Evolutionary conservation across 495 filamentous ascomycete genomes (phyloP).

Genomic region (Parmelia sp.): DNA sequence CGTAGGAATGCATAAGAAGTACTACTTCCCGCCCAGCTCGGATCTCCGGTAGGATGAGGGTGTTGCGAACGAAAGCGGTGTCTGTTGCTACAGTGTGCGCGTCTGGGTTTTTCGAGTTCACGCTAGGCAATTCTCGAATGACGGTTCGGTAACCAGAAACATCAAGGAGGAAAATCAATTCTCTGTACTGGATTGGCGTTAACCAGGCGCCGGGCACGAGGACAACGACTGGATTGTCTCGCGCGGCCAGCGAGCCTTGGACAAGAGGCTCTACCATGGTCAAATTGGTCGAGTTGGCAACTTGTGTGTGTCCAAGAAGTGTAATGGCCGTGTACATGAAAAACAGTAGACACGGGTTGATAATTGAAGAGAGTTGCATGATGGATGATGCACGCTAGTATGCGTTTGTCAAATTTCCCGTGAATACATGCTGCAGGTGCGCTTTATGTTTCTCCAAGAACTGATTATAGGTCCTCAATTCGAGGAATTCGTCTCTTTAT

Average conservation of each 20-base stretch:
- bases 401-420: neutral
- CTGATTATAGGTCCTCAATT: neutral
- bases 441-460: neutral
- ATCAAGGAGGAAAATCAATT: slow-evolving; percentile 34
- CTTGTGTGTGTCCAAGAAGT: neutral
- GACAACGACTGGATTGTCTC: slow-evolving; percentile 28
- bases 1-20: slow-evolving; percentile 34
- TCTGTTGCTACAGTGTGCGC: slow-evolving; percentile 14
- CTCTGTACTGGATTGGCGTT: slow-evolving; percentile 30
- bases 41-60: slow-evolving; percentile 12
- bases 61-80: slow-evolving; percentile 8
- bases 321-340: neutral
- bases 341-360: neutral
- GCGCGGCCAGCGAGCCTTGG: neutral
- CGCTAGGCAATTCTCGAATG: slow-evolving; percentile 35
- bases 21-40: slow-evolving; percentile 29
- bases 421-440: neutral
- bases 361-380: neutral
- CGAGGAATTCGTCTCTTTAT: neutral
- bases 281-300: neutral
- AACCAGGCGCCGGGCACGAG: slow-evolving; percentile 48
- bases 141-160: slow-evolving; percentile 35
- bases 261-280: neutral
- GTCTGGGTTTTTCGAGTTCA: slow-evolving; percentile 14
- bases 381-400: neutral